These are phyloP conservation scores for Mixia osmundae DNA, from an alignment of 1,284 basidiomycete genomes.

Conservation along the genomic window DNA sequence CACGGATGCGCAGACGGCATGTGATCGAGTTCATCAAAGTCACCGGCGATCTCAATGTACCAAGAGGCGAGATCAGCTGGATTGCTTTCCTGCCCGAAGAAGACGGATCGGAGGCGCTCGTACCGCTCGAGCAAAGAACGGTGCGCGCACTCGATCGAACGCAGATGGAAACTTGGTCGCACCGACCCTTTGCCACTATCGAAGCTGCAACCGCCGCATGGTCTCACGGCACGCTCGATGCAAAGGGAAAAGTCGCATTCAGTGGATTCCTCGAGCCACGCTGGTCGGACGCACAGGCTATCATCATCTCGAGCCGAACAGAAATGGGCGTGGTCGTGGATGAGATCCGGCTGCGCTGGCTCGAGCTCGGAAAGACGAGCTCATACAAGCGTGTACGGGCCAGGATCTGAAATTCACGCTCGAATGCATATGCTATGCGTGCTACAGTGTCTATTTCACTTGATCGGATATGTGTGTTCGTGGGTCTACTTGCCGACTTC, in stretches of 20 bases:
- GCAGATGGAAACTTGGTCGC: conserved; percentile 7
- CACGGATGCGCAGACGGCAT: conserved; percentile 1
- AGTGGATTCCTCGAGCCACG: conserved; percentile 6
- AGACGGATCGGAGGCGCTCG: neutral
- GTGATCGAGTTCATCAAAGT: conserved; percentile 7
- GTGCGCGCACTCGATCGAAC: conserved; percentile 2
- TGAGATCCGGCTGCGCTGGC: conserved; percentile 8
- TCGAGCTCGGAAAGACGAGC: too few species aligned
- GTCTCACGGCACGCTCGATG: conserved; percentile 4
- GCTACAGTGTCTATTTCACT: too few species aligned
- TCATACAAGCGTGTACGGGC: too few species aligned
- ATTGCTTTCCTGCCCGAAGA: conserved; percentile 3
- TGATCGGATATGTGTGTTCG: too few species aligned
- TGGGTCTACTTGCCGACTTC: too few species aligned
- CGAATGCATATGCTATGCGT: too few species aligned
- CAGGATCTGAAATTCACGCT: too few species aligned
- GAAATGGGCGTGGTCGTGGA: conserved; percentile 5
- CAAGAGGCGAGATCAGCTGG: conserved; percentile 7
- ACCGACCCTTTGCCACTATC: neutral
- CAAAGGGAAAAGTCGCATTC: conserved; percentile 5
- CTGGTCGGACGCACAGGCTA: conserved; percentile 7
- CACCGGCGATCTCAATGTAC: conserved; percentile 9
- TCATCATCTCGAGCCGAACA: conserved; percentile 6
- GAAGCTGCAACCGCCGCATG: conserved; percentile 1
- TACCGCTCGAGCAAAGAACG: neutral